Percentiles rank a stretch among this genome's conserved stretches.
Evolutionary conservation across 129 eudicot genomes (phyloP).

Genomic region (Gnaphalium uliginosum): DNA sequence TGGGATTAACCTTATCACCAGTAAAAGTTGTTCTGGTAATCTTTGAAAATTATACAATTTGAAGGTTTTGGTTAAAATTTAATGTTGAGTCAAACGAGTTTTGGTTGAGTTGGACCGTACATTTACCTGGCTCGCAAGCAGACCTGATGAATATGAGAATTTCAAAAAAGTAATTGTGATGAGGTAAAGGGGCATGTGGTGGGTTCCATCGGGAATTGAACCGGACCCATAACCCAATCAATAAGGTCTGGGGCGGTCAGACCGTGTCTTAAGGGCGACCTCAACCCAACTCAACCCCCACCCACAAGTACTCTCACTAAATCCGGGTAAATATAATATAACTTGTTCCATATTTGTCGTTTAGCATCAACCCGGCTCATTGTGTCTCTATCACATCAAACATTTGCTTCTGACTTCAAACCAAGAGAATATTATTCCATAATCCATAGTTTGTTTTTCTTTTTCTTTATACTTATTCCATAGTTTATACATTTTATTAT

Average conservation of each 20-base stretch:
- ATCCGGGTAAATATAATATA: constrained; percentile 10
- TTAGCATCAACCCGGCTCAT: constrained; percentile 21
- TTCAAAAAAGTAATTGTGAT: constrained; percentile 4
- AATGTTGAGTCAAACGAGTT: not conserved
- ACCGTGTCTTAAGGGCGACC: constrained; percentile 44
- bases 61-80: not conserved
- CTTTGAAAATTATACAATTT: not conserved
- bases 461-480: too few species aligned
- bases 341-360: constrained; percentile 24
- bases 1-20: not conserved
- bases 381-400: not conserved
- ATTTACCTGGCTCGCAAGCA: not conserved
- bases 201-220: constrained; percentile 33
- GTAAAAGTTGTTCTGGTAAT: not conserved
- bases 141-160: constrained; percentile 11
- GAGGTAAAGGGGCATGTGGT: constrained; percentile 32
- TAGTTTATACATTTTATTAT: too few species aligned
- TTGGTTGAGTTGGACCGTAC: not conserved
- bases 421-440: not conserved
- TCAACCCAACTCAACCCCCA: not conserved
- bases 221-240: constrained; percentile 44
- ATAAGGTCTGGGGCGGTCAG: constrained; percentile 38
- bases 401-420: not conserved
- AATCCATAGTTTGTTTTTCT: too few species aligned
- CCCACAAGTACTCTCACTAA: constrained; percentile 16